Percentiles rank a stretch among this genome's conserved stretches.
These are phyloP conservation scores for Fennellomyces sp. DNA, from an alignment of 371 early-diverging fungal species.

Conservation along the genomic window DNA sequence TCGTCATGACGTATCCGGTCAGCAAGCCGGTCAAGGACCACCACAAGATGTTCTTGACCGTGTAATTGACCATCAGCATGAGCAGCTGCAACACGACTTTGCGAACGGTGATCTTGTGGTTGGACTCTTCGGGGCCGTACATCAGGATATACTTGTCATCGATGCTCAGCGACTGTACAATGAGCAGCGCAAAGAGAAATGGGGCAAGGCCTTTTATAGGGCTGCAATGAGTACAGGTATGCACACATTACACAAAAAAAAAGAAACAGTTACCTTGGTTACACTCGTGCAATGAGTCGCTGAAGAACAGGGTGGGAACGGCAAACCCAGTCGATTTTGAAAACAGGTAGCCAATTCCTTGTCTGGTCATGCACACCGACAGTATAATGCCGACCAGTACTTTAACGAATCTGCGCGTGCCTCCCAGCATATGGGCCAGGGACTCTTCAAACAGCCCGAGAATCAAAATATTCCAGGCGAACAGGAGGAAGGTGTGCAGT, in stretches of 20 bases:
- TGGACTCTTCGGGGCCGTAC: slow-evolving; percentile 26
- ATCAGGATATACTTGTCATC: slow-evolving; percentile 54
- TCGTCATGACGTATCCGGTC: slow-evolving; percentile 48
- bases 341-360: slow-evolving; percentile 55
- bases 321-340: slow-evolving; percentile 63
- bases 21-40: slow-evolving; percentile 61
- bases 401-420: slow-evolving; percentile 43
- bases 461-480: slow-evolving; percentile 51
- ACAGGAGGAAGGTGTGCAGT: slow-evolving; percentile 32
- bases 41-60: slow-evolving; percentile 61
- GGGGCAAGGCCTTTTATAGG: slow-evolving; percentile 50
- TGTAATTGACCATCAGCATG: slow-evolving; percentile 57
- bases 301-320: slow-evolving; percentile 61
- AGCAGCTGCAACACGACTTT: slow-evolving; percentile 51
- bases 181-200: slow-evolving; percentile 57
- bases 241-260: neutral
- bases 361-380: slow-evolving; percentile 38
- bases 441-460: slow-evolving; percentile 60
- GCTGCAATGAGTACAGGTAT: neutral
- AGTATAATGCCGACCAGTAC: slow-evolving; percentile 33
- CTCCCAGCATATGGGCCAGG: slow-evolving; percentile 48
- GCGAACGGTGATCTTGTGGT: slow-evolving; percentile 42
- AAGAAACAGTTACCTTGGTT: slow-evolving; percentile 51
- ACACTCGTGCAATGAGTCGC: slow-evolving; percentile 64
- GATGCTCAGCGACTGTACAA: slow-evolving; percentile 60